Conservation (phyloP, 177 flowering plant species). For the Vitis hybrid region DNA sequence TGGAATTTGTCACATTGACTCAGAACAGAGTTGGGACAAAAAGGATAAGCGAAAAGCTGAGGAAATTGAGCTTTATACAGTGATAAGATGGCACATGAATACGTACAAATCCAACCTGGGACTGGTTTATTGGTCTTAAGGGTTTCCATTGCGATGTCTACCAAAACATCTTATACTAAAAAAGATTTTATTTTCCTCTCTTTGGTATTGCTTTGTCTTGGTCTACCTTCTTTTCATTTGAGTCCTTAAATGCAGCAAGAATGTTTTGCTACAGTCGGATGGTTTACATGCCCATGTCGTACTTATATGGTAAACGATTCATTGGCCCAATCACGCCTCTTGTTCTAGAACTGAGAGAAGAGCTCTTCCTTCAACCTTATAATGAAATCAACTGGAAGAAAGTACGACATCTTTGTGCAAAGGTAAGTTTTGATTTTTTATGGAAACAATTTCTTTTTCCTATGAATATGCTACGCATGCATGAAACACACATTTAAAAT, state of each 20-base stretch:
- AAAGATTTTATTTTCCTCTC: too few species aligned
- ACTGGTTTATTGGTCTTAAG: not conserved
- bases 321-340: conserved; percentile 52
- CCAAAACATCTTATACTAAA: too few species aligned
- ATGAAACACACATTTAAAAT: too few species aligned
- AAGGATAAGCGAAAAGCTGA: too few species aligned
- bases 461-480: too few species aligned
- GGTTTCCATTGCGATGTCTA: too few species aligned
- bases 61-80: conserved; percentile 16
- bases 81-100: conserved; percentile 17
- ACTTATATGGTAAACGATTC: conserved; percentile 51
- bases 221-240: not conserved
- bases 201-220: too few species aligned
- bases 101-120: not conserved
- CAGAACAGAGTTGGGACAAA: too few species aligned
- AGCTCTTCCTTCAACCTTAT: conserved; percentile 43
- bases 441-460: not conserved
- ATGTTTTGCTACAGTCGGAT: conserved; percentile 55
- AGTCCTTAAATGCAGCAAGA: conserved; percentile 34
- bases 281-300: conserved; percentile 64
- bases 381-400: conserved; percentile 40
- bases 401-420: conserved; percentile 43
- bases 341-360: conserved; percentile 39
- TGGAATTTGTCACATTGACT: too few species aligned
- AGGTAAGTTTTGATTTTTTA: conserved; percentile 17